Evolutionary conservation across 2,329 filamentous ascomycete species (phyloP), one percentile per base, ranked within the genome.

Genomic region (Cladophialophora immunda): DNA sequence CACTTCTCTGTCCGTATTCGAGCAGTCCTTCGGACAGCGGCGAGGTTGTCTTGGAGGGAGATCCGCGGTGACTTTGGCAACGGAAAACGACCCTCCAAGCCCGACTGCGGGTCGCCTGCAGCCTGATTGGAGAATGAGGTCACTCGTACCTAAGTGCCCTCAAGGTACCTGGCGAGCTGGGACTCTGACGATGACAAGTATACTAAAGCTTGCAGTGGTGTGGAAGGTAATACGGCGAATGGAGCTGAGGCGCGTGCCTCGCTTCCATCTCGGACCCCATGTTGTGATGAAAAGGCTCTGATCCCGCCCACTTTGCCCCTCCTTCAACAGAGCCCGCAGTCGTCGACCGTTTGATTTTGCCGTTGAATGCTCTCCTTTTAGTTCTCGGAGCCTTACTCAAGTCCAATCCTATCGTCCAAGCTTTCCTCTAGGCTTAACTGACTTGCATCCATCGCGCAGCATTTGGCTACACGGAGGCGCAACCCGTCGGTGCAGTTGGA

Each of bases 201-300:
- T n/a, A 29, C 17, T 30, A 54, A 29, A 19, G 6, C 13, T 29
- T 19, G 17, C 13, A 17, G 52, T 7, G 52, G 27, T 15, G 52
- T 30, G n/a, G n/a, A 34, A 32, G 27, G 53, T 32, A 13, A 34
- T 19, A 55, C 27, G 19, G 34, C 22, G 22, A 34, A 34, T 17
- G 34, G 30, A 54, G 22, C 45, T 60, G 63, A 62, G 32, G 64
- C 64, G 64, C 64, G 59, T 66, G 64, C 64, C 61, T 63, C 58
- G 54, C 58, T 66, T 54, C 53, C 64, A 19, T 59, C 9, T 52
- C 47, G 61, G 36, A 58, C 53, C 19, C 45, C 45, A 27, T 50
- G 15, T 50, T 13, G 19, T 50, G 45, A 45, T 19, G 38, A 19
- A 45, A 45, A 13, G 32, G 8, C 8, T 34, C 32, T 36, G 32